A percentile compares a stretch with the other conserved stretches of the same genome.
These are phyloP conservation scores for Ceratobasidium sp. DNA, from an alignment of 1,284 basidiomycete genomes.

Conservation along the genomic window DNA sequence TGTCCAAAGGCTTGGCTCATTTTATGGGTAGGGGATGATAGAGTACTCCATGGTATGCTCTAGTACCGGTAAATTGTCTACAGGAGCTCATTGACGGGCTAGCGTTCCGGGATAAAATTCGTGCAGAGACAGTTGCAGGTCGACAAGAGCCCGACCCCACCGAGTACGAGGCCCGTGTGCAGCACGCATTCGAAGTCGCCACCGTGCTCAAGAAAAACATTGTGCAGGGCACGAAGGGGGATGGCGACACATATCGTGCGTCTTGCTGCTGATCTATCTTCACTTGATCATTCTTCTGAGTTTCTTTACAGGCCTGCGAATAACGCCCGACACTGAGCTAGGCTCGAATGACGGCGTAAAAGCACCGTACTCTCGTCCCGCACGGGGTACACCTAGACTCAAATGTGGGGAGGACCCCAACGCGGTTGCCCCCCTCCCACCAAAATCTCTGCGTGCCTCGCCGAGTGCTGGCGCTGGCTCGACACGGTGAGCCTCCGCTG, in stretches of 20 bases:
- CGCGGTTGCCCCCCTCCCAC: conserved; percentile 28
- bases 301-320: conserved; percentile 64
- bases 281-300: not conserved
- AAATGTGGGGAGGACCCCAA: conserved; percentile 43
- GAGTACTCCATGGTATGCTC: conserved; percentile 65
- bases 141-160: conserved; percentile 61
- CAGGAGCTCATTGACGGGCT: conserved; percentile 35
- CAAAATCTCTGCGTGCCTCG: conserved; percentile 6
- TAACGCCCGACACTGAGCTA: conserved; percentile 78
- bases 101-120: conserved; percentile 79
- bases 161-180: conserved; percentile 66
- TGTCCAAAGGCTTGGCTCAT: not conserved
- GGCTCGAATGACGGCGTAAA: conserved; percentile 80
- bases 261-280: conserved; percentile 26
- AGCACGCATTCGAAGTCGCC: conserved; percentile 73
- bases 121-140: conserved; percentile 64
- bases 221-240: conserved; percentile 71
- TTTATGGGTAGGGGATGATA: conserved; percentile 64
- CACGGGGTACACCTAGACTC: conserved; percentile 27
- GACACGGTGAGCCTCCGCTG: conserved; percentile 19
- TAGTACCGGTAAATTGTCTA: not conserved
- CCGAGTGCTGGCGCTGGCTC: conserved; percentile 4
- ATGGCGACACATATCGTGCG: conserved; percentile 70
- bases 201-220: conserved; percentile 76
- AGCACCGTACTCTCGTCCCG: conserved; percentile 55